Base-by-base conservation (phyloP, 176 grass and related monocot species). In the Areca catechu region DNA sequence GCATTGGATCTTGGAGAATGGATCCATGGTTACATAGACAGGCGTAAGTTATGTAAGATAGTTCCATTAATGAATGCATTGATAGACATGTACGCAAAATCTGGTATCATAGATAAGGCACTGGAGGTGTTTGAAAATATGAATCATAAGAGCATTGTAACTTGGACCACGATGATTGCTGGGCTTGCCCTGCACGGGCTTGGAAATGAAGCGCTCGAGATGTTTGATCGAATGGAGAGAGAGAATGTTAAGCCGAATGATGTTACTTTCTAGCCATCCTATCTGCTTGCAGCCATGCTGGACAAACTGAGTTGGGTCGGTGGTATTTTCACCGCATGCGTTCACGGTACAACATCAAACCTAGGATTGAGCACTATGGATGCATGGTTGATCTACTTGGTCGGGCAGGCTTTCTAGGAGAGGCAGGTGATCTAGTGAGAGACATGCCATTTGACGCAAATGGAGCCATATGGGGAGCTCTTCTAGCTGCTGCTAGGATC, bases 1-100 rank as follows among this genome's bases (percentile, higher is more conserved):
- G 77, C 80, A 1, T 66, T 94, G 5, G 77, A 94, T 88, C 53
- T 94, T 63, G 89, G 83, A 27, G 83, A 84, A 19, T 94, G 89
- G 89, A 82, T 94, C 52, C 77, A 78, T 67, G 66, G 15, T n/a
- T 84, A 57, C 16, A 69, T 94, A 0, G 51, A 69, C 66, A 84
- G 60, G 43, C 53, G 28, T 34, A 24, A 56, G 1, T 72, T 94
- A 50, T 55, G 24, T 18, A 67, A 43, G 54, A 63, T 66, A 27
- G 48, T 75, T 51, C 77, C 71, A 5, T 67, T 88, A 18, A 85
- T 85, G 89, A 95, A 88, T 60, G 75, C 84, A 4, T 57, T 82
- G 61, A 88, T 95, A 18, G 89, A 88, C 62, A 88, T 95, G 89
- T 88, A 95, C 50, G 54, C 77, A 24, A 95, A 88, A 58, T 95